Percentiles rank a stretch among this genome's conserved stretches.
Evolutionary conservation across 345 rosid species (phyloP).

Genomic region (Mallotus nudiflorus): DNA sequence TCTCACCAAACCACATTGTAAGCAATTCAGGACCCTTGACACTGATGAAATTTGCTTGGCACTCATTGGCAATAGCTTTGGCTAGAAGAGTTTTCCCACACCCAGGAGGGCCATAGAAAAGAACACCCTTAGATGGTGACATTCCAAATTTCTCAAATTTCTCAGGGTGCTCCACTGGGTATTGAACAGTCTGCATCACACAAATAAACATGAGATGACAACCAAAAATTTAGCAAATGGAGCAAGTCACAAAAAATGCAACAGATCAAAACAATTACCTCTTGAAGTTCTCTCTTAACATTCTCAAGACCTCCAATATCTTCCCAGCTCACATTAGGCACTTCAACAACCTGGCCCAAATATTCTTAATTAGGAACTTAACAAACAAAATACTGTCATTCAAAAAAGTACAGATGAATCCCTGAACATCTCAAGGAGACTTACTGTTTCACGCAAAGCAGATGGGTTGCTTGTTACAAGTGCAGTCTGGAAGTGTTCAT

Average conservation of each 20-base stretch:
- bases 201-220: neutral
- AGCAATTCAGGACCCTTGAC: slow-evolving; percentile 95
- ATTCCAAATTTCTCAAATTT: slow-evolving; percentile 94
- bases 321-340: slow-evolving; percentile 85
- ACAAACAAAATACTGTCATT: neutral
- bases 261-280: slow-evolving; percentile 42
- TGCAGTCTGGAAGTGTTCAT: slow-evolving; percentile 94
- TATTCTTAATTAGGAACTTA: slow-evolving; percentile 3
- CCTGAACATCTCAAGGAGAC: slow-evolving; percentile 18
- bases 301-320: slow-evolving; percentile 96
- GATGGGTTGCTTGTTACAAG: slow-evolving; percentile 89
- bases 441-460: slow-evolving; percentile 79
- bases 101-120: slow-evolving; percentile 97
- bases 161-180: slow-evolving; percentile 99
- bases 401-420: neutral
- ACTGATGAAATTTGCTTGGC: slow-evolving; percentile 96
- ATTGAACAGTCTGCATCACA: slow-evolving; percentile 80
- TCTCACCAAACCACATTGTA: slow-evolving; percentile 98
- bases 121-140: slow-evolving; percentile 97
- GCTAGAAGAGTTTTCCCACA: slow-evolving; percentile 98
- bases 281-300: slow-evolving; percentile 93
- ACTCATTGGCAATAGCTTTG: slow-evolving; percentile 95
- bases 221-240: neutral
- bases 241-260: neutral
- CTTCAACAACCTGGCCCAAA: slow-evolving; percentile 79